Evolutionary conservation across 805 yeast species (phyloP).

Genomic region (Ogataea methylovora): DNA sequence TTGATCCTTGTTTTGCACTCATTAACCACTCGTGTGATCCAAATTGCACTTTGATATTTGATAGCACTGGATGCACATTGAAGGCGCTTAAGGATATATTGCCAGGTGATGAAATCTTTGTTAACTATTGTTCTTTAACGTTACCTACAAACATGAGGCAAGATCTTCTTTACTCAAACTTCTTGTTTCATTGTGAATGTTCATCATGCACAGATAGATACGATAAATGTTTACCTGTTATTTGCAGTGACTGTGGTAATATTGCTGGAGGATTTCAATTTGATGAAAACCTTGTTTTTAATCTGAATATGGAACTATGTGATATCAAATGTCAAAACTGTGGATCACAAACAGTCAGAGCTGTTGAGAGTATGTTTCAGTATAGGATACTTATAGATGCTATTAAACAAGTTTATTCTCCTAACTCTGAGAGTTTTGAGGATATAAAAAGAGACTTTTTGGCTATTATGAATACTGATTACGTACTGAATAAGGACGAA

Average conservation of each 20-base stretch:
- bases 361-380: too few relatives aligned
- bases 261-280: constrained; percentile 10
- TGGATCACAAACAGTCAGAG: too few relatives aligned
- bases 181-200: constrained; percentile 29
- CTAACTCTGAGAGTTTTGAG: background rate
- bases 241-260: constrained; percentile 17
- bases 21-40: constrained; percentile 36
- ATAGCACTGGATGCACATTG: constrained; percentile 11
- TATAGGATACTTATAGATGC: too few relatives aligned
- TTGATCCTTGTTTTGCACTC: constrained; percentile 30
- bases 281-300: too few relatives aligned
- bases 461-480: constrained; percentile 1
- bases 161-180: constrained; percentile 20
- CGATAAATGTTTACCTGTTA: constrained; percentile 23
- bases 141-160: constrained; percentile 24
- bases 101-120: constrained; percentile 20
- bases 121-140: constrained; percentile 22
- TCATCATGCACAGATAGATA: constrained; percentile 12
- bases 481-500: constrained; percentile 1
- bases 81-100: constrained; percentile 13
- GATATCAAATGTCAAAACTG: too few relatives aligned
- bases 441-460: background rate
- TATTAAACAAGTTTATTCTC: constrained; percentile 1
- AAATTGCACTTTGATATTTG: constrained; percentile 20
- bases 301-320: too few relatives aligned